These are phyloP conservation scores for Sisymbrium altissimum DNA, from an alignment of 345 rosid species.

Conservation along the genomic window DNA sequence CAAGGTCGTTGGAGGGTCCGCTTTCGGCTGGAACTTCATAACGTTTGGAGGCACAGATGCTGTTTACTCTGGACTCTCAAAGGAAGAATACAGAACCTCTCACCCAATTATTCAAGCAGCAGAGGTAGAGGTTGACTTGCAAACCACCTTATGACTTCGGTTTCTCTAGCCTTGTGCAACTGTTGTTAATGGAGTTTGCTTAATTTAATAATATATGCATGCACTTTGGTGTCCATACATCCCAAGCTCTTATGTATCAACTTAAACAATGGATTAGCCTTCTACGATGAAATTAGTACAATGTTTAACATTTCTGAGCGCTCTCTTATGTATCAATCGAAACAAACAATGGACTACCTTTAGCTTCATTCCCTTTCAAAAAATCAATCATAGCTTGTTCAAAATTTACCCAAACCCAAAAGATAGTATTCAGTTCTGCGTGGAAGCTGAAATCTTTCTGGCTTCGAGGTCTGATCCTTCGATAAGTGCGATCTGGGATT, in stretches of 20 bases:
- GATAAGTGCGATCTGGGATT: conserved; percentile 60
- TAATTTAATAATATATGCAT: neutral
- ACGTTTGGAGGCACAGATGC: conserved; percentile 50
- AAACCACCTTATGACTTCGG: neutral
- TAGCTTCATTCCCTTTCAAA: neutral
- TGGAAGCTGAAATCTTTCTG: conserved; percentile 29
- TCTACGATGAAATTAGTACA: neutral
- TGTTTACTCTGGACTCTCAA: conserved; percentile 62
- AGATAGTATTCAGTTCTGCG: neutral
- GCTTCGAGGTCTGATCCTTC: conserved; percentile 71
- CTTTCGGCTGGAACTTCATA: conserved; percentile 89
- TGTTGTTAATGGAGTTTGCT: neutral
- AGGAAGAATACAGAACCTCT: conserved; percentile 61
- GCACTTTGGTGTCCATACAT: neutral
- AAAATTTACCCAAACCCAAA: neutral
- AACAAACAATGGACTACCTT: neutral
- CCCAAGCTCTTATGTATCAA: conserved; percentile 14
- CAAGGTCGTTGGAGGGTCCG: conserved; percentile 73
- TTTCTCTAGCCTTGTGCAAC: neutral
- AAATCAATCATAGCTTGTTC: neutral
- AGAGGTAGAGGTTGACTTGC: conserved; percentile 9
- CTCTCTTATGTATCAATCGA: neutral
- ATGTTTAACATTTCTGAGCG: neutral
- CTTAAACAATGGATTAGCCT: conserved; percentile 2
- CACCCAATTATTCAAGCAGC: conserved; percentile 26